These are phyloP conservation scores for Poa annua DNA, from an alignment of 176 grass and related monocot species.

Conservation along the genomic window DNA sequence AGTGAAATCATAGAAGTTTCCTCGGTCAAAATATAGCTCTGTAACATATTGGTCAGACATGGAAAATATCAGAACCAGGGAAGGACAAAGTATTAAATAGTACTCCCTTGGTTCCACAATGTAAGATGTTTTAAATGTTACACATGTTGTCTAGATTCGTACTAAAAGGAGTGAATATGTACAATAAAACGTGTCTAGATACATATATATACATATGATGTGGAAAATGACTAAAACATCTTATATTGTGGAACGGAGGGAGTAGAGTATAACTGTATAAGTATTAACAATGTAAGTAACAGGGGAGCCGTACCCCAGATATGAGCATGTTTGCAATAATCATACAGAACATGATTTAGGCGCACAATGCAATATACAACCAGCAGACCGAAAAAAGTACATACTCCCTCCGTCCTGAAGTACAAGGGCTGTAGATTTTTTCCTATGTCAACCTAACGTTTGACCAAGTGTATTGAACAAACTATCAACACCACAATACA, in stretches of 20 bases:
- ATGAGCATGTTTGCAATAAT: neutral
- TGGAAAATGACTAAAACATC: too few species aligned
- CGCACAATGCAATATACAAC: neutral
- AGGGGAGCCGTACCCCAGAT: neutral
- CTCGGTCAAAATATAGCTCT: slow-evolving; percentile 90
- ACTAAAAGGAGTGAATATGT: too few species aligned
- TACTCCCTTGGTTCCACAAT: neutral
- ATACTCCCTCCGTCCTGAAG: neutral
- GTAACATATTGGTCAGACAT: slow-evolving; percentile 24
- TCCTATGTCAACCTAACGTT: neutral
- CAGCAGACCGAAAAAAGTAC: neutral
- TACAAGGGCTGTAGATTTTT: neutral
- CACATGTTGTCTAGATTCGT: too few species aligned
- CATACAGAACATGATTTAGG: neutral
- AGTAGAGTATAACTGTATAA: neutral
- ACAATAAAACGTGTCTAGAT: too few species aligned
- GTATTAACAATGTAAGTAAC: neutral
- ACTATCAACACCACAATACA: neutral
- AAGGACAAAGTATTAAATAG: neutral
- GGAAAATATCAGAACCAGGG: slow-evolving; percentile 6
- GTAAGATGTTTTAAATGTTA: too few species aligned
- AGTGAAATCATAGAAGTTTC: slow-evolving; percentile 94
- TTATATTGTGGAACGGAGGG: too few species aligned
- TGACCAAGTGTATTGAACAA: neutral
- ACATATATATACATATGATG: too few species aligned